phyloP scores from a whole-genome alignment of 768 basidiomycete species.

The Macrocybe gigantea region DNA sequence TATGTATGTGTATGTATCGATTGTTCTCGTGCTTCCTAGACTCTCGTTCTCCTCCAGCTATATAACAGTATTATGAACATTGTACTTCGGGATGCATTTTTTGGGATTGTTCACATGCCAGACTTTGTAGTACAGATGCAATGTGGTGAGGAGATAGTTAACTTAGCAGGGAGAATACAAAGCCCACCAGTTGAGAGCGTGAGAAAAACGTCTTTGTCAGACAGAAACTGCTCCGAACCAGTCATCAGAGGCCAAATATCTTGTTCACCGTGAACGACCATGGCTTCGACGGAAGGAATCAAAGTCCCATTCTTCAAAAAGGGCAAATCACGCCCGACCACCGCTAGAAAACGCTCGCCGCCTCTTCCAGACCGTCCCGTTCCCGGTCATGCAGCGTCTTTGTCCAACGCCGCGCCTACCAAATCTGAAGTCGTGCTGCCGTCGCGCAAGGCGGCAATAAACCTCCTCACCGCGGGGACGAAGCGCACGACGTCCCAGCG shows the following conservation, averaged over 20 bases:
- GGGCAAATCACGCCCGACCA: slow-evolving; percentile 72
- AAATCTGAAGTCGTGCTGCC: slow-evolving; percentile 78
- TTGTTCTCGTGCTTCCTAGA: no score
- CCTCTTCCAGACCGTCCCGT: slow-evolving; percentile 37
- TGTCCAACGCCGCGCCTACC: slow-evolving; percentile 9
- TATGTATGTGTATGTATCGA: no score
- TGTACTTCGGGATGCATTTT: no score
- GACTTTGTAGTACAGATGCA: no score
- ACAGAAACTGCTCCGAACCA: not conserved
- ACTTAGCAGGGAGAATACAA: no score
- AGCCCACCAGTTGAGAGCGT: no score
- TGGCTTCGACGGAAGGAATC: slow-evolving; percentile 31
- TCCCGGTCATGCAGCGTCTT: slow-evolving; percentile 17
- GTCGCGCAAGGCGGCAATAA: slow-evolving; percentile 56
- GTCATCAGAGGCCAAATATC: no score
- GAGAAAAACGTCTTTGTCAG: not conserved
- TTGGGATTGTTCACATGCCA: no score
- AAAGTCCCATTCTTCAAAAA: slow-evolving; percentile 84
- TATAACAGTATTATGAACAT: no score
- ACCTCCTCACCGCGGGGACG: slow-evolving; percentile 57
- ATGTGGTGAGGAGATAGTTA: no score
- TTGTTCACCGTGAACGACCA: slow-evolving; percentile 19
- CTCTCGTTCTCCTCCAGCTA: no score
- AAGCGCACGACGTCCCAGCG: slow-evolving; percentile 54
- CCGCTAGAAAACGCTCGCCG: slow-evolving; percentile 66